Evolutionary conservation across 768 basidiomycete genomes (phyloP).

Genomic region (Calocybe cyanea): DNA sequence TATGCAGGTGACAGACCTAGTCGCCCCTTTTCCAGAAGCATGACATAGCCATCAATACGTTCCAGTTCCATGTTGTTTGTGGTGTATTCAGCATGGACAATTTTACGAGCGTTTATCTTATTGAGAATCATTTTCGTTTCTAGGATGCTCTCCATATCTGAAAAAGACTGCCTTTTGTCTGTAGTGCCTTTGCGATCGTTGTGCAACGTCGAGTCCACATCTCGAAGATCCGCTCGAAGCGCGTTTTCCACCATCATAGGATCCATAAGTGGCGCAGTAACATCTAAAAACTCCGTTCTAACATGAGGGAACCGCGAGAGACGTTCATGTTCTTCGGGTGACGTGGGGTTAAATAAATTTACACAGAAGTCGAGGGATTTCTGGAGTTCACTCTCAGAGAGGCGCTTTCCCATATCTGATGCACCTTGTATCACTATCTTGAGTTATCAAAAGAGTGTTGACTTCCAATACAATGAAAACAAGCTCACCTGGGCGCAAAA

Average conservation of each 20-base stretch:
- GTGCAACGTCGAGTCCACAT: slow-evolving; percentile 2
- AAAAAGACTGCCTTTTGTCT: slow-evolving; percentile 19
- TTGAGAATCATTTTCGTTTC: slow-evolving; percentile 55
- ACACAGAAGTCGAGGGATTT: slow-evolving; percentile 76
- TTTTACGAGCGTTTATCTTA: slow-evolving; percentile 66
- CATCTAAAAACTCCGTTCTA: slow-evolving; percentile 46
- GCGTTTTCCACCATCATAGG: slow-evolving; percentile 37
- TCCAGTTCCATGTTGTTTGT: slow-evolving; percentile 70
- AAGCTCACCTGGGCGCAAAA: slow-evolving; percentile 51
- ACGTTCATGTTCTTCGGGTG: slow-evolving; percentile 54
- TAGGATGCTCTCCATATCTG: slow-evolving; percentile 31
- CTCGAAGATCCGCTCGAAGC: slow-evolving; percentile 21
- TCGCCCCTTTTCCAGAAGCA: slow-evolving; percentile 49
- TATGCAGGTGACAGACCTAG: slow-evolving; percentile 41
- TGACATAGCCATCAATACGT: slow-evolving; percentile 53
- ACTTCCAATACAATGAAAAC: background rate
- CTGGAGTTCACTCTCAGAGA: slow-evolving; percentile 73
- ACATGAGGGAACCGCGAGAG: slow-evolving; percentile 26
- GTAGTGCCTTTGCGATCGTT: too few relatives aligned
- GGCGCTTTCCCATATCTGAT: slow-evolving; percentile 66
- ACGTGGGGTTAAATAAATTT: slow-evolving; percentile 66
- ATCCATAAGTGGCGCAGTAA: slow-evolving; percentile 44
- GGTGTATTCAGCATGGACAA: slow-evolving; percentile 65
- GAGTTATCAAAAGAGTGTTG: slow-evolving; percentile 2
- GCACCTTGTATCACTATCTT: slow-evolving; percentile 72